Percentiles rank a stretch among this genome's conserved stretches.
These are phyloP conservation scores for Fennellomyces sp. DNA, from an alignment of 371 early-diverging fungal species.

Conservation along the genomic window DNA sequence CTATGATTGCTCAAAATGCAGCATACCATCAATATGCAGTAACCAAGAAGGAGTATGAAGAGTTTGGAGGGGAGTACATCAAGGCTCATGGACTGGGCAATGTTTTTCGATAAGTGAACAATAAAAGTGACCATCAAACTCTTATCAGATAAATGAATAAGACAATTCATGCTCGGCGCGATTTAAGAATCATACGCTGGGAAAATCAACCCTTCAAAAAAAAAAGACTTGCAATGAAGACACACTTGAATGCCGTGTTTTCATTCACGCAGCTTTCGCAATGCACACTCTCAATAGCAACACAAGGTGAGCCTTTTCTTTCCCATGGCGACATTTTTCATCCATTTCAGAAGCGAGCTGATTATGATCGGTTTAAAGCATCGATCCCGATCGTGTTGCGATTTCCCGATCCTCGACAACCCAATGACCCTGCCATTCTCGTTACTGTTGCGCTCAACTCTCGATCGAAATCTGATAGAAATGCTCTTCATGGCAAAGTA, in stretches of 20 bases:
- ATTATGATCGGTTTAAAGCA: background rate
- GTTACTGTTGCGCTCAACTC: background rate
- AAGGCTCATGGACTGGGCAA: conserved; percentile 83
- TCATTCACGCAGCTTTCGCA: background rate
- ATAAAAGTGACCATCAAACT: too few relatives aligned
- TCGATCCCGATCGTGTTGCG: conserved; percentile 2
- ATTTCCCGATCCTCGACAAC: conserved; percentile 7
- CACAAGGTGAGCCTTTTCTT: background rate
- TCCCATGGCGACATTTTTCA: too few relatives aligned
- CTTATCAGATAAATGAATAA: too few relatives aligned
- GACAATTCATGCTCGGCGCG: too few relatives aligned
- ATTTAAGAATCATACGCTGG: too few relatives aligned
- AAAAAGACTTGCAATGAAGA: background rate
- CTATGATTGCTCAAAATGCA: conserved; percentile 48
- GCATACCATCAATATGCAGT: conserved; percentile 48
- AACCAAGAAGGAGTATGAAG: conserved; percentile 75
- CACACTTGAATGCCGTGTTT: conserved; percentile 3
- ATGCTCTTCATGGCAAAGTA: background rate
- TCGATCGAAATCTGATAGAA: background rate
- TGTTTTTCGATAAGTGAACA: conserved; percentile 21
- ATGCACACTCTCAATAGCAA: background rate
- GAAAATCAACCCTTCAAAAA: background rate
- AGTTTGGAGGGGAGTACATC: conserved; percentile 83
- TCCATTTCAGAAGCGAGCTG: background rate
- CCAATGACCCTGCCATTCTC: background rate